Base-by-base conservation (phyloP, 2,329 filamentous ascomycete genomes). In the Fusarium multiceps region DNA sequence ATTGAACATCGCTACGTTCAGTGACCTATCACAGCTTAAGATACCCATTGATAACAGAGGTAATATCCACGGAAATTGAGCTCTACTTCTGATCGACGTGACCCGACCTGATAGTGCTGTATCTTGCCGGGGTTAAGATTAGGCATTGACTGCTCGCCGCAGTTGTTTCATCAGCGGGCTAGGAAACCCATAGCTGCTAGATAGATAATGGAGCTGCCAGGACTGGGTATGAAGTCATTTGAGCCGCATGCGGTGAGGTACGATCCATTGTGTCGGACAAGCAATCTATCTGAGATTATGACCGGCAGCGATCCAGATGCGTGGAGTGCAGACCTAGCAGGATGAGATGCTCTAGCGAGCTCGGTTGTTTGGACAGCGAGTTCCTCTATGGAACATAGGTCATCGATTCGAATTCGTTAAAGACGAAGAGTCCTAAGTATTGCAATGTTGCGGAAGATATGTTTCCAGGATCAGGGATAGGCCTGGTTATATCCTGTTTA, bases 51-150 rank as follows among this genome's bases (percentile, higher is more conserved):
- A 34, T 30, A 50, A 48, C 32, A 34, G 53, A 18, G n/a, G 51
- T 23, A 61, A 63, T 69, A 57, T 55, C n/a, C 54, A 58, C 41
- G 56, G 51, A 71, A 61, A 71, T 61, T 71, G 68, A 55, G 53
- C 32, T 56, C 40, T 51, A 6, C 40, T 43, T 43, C 21, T 66
- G 65, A 68, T 68, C 65, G 59, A 68, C 65, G 41, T 37, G 64
- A 59, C 34, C 58, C 27, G 65, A 43, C 25, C 34, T 50, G 58
- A 68, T 56, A 69, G 67, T 34, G 47, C 40, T 64, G 16, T 20
- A 41, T 12, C 23, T 41, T 47, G 56, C 58, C 7, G 27, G 68
- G 68, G 55, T 60, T 20, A 37, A 48, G 32, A 59, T 49, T 71
- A 43, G 47, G 60, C 59, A 65, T 59, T 66, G 55, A 50, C 21